Evolutionary conservation across 352 stramenopile species (phyloP), one percentile per base, ranked within the genome.

Genomic region (Phytophthora megakarya): DNA sequence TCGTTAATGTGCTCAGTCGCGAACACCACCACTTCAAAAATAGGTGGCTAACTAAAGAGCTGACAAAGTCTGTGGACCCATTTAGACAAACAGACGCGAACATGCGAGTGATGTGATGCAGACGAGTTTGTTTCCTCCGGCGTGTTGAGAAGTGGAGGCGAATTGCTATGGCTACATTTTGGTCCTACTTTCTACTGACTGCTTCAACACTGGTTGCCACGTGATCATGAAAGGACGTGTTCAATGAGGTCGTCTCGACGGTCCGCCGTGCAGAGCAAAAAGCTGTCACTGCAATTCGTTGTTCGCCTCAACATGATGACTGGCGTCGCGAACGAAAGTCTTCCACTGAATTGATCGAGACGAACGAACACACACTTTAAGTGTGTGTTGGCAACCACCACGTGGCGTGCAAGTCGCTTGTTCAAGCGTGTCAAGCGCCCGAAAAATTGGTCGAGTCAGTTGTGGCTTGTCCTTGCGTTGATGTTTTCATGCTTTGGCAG

Each of bases 401-500:
- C 26, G n/a, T 51, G 51, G 60, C 21, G 12, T 25, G 15, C 16
- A 54, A 33, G 30, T 70, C n/a, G 38, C 45, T 7, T 11, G 8
- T 42, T n/a, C 25, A 37, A 45, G 48, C 40, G 53, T 61, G 53
- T 52, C 39, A 55, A 50, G 35, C 30, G 12, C 16, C 16, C 16
- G 15, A 70, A 70, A 70, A 66, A 61, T 70, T 70, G 44, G 55
- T 63, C 43, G 45, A 70, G 53, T 70, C 45, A 60, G 39, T 49
- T 52, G 39, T 37, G 61, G 28, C 53, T 59, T 59, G 44, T 59
- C 39, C 37, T 45, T 62, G 33, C 58, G 37, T 26, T 18, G 12
- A 13, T 19, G 30, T 22, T 15, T 47, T 46, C 22, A 63, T 54
- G 44, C 43, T 19, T 18, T 19, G 38, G 25, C 18, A 19, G 5